A percentile compares a stretch with the other conserved stretches of the same genome.
phyloP scores from a whole-genome alignment of 1,284 basidiomycete genomes.

The Somion occarium region DNA sequence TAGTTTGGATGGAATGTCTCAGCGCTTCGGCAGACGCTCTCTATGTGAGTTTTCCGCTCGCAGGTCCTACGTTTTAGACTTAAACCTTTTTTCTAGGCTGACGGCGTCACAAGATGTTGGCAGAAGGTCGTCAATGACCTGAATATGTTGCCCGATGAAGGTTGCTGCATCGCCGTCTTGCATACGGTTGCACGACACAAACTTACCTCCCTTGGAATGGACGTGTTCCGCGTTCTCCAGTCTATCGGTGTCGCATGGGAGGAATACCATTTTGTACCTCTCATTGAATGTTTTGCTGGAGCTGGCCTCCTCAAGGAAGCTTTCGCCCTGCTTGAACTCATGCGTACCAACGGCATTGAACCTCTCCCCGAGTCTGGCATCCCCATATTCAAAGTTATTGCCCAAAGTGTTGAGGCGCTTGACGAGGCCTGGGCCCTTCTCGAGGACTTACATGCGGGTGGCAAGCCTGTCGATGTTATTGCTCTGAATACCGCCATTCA shows the following conservation, averaged over 20 bases:
- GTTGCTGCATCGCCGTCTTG: slow-evolving; percentile 63
- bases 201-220: slow-evolving; percentile 61
- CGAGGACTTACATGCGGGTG: slow-evolving; percentile 53
- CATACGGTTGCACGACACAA: slow-evolving; percentile 71
- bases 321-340: slow-evolving; percentile 46
- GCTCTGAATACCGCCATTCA: slow-evolving; percentile 65
- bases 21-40: slow-evolving; percentile 49
- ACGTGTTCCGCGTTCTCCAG: slow-evolving; percentile 55
- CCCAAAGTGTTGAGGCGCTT: slow-evolving; percentile 44
- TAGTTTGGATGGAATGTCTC: slow-evolving; percentile 58
- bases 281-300: slow-evolving; percentile 60
- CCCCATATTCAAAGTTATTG: slow-evolving; percentile 49
- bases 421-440: slow-evolving; percentile 66
- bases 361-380: slow-evolving; percentile 43
- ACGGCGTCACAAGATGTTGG: slow-evolving; percentile 68
- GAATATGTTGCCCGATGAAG: slow-evolving; percentile 66
- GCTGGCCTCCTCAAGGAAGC: slow-evolving; percentile 54
- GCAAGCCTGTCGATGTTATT: slow-evolving; percentile 47
- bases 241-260: slow-evolving; percentile 42
- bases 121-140: slow-evolving; percentile 47
- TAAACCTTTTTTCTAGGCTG: slow-evolving; percentile 38
- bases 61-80: slow-evolving; percentile 2
- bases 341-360: slow-evolving; percentile 45
- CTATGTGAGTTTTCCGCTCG: slow-evolving; percentile 50
- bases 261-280: slow-evolving; percentile 69